A percentile compares a stretch with the other conserved stretches of the same genome.
Conservation (phyloP, 2,329 filamentous ascomycete genomes). For the Alternaria triticina region DNA sequence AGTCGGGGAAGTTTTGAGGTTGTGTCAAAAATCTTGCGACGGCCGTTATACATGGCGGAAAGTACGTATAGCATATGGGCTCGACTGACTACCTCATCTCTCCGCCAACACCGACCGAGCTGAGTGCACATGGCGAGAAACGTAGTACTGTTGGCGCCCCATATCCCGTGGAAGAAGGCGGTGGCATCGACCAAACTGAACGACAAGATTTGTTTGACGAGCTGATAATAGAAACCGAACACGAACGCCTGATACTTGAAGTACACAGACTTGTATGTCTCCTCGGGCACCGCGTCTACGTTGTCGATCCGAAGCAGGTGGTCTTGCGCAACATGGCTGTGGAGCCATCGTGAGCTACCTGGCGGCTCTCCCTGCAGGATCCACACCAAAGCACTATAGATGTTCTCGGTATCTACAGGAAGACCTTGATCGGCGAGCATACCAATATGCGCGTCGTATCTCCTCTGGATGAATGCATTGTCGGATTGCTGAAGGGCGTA, state of each 20-base stretch:
- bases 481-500: background rate
- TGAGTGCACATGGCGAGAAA: background rate
- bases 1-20: background rate
- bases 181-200: background rate
- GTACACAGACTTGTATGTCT: background rate
- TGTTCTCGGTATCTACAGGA: background rate
- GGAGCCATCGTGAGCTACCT: background rate
- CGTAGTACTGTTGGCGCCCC: background rate
- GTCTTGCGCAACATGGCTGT: background rate
- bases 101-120: background rate
- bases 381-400: background rate
- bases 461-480: background rate
- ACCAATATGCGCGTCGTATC: background rate
- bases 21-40: background rate
- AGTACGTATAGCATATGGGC: background rate
- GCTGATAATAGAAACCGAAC: background rate
- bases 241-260: background rate
- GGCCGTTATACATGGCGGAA: background rate
- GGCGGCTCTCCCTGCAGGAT: background rate
- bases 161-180: background rate
- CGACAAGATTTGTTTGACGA: background rate
- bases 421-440: background rate
- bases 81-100: background rate
- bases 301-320: background rate
- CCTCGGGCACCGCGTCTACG: fast-evolving